Percentiles rank a stretch among this genome's conserved stretches.
phyloP scores from a whole-genome alignment of 2,329 filamentous ascomycete genomes.

The Phoma sp. region DNA sequence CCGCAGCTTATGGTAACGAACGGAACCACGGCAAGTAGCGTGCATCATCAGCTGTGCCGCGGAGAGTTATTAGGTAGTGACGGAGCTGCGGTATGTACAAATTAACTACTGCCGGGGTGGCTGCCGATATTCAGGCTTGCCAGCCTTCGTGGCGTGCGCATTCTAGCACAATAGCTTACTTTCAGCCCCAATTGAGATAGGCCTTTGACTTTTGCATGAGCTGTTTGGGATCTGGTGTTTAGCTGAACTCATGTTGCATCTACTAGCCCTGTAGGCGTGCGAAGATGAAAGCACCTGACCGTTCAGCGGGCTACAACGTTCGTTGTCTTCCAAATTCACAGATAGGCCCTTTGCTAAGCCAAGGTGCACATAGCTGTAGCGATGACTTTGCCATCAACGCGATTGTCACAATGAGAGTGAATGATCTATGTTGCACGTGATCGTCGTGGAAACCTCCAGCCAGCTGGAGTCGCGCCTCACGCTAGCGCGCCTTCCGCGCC shows the following conservation, averaged over 20 bases:
- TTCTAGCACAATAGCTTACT: neutral
- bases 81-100: neutral
- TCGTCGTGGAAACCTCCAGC: neutral
- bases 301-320: no score
- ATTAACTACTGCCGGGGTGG: neutral
- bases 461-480: neutral
- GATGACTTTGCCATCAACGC: no score
- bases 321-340: no score
- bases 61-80: neutral
- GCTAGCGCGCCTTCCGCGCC: slow-evolving; percentile 14
- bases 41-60: neutral
- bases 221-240: no score
- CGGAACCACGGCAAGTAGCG: slow-evolving; percentile 7
- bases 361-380: no score
- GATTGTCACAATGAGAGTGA: neutral
- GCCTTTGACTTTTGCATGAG: no score
- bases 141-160: neutral
- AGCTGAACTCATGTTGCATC: no score
- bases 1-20: slow-evolving; percentile 4
- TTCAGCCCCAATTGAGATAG: neutral
- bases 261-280: no score
- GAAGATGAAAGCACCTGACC: neutral
- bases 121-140: neutral
- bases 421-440: slow-evolving; percentile 1
- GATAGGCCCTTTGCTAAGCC: no score